phyloP scores from a whole-genome alignment of 2,329 filamentous ascomycete species.

The Ceratocystis colombiana region DNA sequence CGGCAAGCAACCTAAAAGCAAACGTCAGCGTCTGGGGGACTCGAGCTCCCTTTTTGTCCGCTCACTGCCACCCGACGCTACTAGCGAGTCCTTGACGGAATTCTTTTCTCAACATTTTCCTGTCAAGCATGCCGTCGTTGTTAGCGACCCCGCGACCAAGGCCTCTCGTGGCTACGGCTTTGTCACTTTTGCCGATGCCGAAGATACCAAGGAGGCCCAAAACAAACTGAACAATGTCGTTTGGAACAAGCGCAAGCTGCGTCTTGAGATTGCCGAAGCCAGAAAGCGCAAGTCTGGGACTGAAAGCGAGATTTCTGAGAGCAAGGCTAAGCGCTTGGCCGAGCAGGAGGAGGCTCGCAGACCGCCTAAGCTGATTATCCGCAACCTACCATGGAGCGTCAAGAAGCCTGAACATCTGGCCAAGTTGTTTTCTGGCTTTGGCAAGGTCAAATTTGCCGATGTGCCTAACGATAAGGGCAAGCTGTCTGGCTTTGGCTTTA shows the following conservation, averaged over 20 bases:
- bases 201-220: slow-evolving; percentile 75
- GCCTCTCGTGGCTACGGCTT: slow-evolving; percentile 88
- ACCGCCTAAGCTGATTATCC: slow-evolving; percentile 70
- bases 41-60: slow-evolving; percentile 79
- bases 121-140: slow-evolving; percentile 90
- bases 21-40: slow-evolving; percentile 50
- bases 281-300: slow-evolving; percentile 53
- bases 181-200: slow-evolving; percentile 88
- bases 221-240: slow-evolving; percentile 68
- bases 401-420: slow-evolving; percentile 74
- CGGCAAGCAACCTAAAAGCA: slow-evolving; percentile 33
- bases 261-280: slow-evolving; percentile 78
- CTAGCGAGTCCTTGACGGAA: slow-evolving; percentile 70
- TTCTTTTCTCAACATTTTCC: slow-evolving; percentile 92
- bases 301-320: slow-evolving; percentile 34
- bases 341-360: slow-evolving; percentile 47
- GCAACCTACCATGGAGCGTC: slow-evolving; percentile 93
- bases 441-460: slow-evolving; percentile 80
- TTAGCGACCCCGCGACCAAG: slow-evolving; percentile 76
- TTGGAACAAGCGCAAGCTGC: slow-evolving; percentile 71
- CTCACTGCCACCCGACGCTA: slow-evolving; percentile 66
- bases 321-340: slow-evolving; percentile 47
- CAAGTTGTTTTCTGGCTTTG: slow-evolving; percentile 72
- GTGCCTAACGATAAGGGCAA: slow-evolving; percentile 68
- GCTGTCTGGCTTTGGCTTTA: slow-evolving; percentile 84